These are phyloP conservation scores for Thielaviopsis ethacetica DNA, from an alignment of 2,329 filamentous ascomycete genomes.

Conservation along the genomic window DNA sequence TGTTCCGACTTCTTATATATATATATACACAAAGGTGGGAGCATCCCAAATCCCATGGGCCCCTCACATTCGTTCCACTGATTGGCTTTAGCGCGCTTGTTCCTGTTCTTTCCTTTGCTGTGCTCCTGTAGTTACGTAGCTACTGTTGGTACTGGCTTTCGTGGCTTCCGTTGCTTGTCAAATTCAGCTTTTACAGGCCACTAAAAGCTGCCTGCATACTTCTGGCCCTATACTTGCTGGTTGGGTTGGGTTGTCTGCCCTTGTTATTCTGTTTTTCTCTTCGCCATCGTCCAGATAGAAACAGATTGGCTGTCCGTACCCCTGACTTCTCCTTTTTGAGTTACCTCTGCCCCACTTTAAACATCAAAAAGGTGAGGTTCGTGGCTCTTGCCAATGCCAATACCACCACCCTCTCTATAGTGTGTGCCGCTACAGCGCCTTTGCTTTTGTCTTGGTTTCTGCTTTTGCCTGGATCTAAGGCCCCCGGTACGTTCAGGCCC, in stretches of 20 bases:
- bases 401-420: neutral
- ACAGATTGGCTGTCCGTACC: neutral
- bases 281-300: neutral
- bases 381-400: neutral
- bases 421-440: neutral
- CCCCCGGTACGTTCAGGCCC: neutral
- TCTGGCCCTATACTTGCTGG: too few relatives aligned
- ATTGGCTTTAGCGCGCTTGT: neutral
- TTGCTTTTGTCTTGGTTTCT: too few relatives aligned
- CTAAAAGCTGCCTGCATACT: neutral
- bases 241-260: too few relatives aligned
- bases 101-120: neutral
- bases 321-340: neutral
- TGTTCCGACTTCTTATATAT: neutral
- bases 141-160: neutral
- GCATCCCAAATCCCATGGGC: neutral
- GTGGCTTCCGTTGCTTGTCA: neutral
- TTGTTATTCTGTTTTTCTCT: neutral
- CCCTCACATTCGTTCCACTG: neutral
- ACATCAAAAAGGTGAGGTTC: neutral
- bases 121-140: neutral
- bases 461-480: neutral
- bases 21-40: neutral
- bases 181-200: neutral
- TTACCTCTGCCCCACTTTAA: neutral